Evolutionary conservation across 2,329 filamentous ascomycete species (phyloP).

Genomic region (Sporothrix euskadiensis): DNA sequence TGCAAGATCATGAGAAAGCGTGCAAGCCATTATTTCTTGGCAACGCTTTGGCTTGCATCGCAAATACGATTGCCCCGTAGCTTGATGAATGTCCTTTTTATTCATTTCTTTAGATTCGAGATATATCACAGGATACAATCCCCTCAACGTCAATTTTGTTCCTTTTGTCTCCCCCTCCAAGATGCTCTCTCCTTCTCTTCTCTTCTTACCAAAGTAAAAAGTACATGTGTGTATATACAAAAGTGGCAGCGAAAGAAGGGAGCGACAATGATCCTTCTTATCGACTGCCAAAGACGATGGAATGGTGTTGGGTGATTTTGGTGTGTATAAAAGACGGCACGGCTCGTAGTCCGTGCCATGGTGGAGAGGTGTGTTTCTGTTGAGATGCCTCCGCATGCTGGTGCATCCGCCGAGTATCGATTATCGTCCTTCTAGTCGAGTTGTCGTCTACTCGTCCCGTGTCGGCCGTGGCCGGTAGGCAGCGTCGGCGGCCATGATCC

Average conservation of each 20-base stretch:
- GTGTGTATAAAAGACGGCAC: neutral
- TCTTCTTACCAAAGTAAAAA: neutral
- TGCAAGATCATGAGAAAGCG: neutral
- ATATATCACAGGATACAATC: neutral
- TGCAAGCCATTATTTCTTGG: neutral
- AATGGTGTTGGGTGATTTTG: neutral
- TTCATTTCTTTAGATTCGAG: neutral
- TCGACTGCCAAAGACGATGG: conserved; percentile 2
- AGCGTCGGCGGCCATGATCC: conserved; percentile 57
- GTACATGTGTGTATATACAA: conserved; percentile 18
- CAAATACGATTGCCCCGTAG: neutral
- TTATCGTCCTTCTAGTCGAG: neutral
- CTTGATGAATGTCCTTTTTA: neutral
- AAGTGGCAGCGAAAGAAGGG: neutral
- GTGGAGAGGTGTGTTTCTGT: conserved; percentile 13
- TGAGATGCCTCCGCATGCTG: neutral
- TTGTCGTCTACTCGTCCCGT: conserved; percentile 29
- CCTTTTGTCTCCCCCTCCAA: neutral
- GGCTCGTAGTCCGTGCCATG: neutral
- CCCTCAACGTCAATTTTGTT: neutral
- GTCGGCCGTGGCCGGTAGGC: conserved; percentile 43
- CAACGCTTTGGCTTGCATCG: neutral
- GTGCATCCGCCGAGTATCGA: neutral
- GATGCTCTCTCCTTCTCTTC: neutral
- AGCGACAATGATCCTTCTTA: neutral